A percentile compares a stretch with the other conserved stretches of the same genome.
Conservation (phyloP, 495 filamentous ascomycete species). For the Xylaria grammica region DNA sequence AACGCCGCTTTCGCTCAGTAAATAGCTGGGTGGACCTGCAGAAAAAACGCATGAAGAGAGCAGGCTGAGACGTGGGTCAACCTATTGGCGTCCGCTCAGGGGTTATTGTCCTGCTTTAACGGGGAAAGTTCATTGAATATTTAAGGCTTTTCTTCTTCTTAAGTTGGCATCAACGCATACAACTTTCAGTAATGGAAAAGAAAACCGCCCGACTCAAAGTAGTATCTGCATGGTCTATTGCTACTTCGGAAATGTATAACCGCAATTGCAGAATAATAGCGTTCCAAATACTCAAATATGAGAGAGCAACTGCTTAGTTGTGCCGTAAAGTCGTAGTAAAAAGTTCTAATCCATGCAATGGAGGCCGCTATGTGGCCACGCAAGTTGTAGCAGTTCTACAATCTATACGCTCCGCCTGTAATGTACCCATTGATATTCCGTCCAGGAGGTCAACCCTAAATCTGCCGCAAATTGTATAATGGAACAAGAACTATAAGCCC, state of each 20-base stretch:
- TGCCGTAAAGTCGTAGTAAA: too few species aligned
- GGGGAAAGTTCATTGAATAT: too few species aligned
- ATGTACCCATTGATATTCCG: neutral
- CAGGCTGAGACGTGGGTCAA: constrained; percentile 28
- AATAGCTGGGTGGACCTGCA: constrained; percentile 69
- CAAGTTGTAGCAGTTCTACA: too few species aligned
- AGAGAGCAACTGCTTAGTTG: too few species aligned
- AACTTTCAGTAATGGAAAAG: constrained; percentile 9
- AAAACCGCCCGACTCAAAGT: neutral
- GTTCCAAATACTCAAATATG: too few species aligned
- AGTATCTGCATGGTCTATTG: neutral
- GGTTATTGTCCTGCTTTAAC: neutral
- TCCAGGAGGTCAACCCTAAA: neutral
- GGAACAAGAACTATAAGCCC: neutral
- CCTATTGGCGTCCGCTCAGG: neutral
- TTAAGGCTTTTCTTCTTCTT: neutral
- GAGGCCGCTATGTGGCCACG: too few species aligned
- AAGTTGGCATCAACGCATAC: neutral
- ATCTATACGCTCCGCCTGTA: neutral
- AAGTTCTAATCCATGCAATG: too few species aligned
- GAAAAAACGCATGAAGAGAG: constrained; percentile 45
- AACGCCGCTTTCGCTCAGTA: constrained; percentile 60
- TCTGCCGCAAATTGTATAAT: neutral
- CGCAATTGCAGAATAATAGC: too few species aligned
- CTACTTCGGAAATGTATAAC: too few species aligned